Evolutionary conservation across 2,329 filamentous ascomycete genomes (phyloP).

Genomic region (Botrytis fragariae): DNA sequence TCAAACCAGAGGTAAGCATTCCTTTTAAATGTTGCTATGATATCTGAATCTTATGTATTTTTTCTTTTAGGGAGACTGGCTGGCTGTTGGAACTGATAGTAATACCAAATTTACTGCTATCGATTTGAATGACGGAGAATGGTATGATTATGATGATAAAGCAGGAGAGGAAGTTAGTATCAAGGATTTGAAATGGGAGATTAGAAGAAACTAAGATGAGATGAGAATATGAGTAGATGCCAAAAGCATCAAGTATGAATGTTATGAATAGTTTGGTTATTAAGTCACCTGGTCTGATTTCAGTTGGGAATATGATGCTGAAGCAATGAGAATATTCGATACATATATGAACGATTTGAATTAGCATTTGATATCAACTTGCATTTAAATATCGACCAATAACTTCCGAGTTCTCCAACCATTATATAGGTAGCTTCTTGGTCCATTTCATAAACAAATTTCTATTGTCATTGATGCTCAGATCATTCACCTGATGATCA

Average conservation of each 20-base stretch:
- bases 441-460: background rate
- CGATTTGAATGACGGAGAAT: conserved; percentile 85
- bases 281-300: conserved; percentile 9
- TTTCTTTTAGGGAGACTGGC: conserved; percentile 73
- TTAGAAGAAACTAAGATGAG: conserved; percentile 44
- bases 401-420: background rate
- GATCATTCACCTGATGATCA: background rate
- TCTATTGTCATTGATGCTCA: background rate
- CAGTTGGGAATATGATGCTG: background rate
- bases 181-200: conserved; percentile 83
- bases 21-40: background rate
- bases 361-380: background rate
- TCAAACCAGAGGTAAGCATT: conserved; percentile 74
- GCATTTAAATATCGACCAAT: background rate
- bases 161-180: conserved; percentile 87
- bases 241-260: background rate
- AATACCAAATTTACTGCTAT: conserved; percentile 77
- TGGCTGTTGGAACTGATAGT: conserved; percentile 78
- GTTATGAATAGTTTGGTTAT: background rate
- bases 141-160: conserved; percentile 98
- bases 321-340: conserved; percentile 5
- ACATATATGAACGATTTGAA: background rate
- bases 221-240: background rate
- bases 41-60: background rate
- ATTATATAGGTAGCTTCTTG: background rate